A percentile compares a stretch with the other conserved stretches of the same genome.
Conservation (phyloP, 108 stramenopile species). For the Fragilaria radians region DNA sequence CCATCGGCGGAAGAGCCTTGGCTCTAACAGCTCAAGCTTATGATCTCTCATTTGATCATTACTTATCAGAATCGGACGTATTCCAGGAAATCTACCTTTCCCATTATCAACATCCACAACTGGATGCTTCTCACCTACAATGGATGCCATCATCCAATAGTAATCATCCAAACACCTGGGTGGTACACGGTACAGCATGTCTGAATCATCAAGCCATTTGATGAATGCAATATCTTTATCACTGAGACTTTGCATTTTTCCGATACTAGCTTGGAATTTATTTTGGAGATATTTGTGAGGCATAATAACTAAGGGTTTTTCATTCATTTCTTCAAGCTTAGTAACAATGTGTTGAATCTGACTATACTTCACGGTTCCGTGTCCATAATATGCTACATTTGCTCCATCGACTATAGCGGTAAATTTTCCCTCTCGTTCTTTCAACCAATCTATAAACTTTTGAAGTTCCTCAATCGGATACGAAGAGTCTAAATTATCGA, state of each 20-base stretch:
- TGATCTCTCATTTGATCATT: constrained; percentile 88
- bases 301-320: constrained; percentile 72
- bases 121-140: constrained; percentile 52
- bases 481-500: background rate
- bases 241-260: constrained; percentile 1
- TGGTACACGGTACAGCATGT: constrained; percentile 53
- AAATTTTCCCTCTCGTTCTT: constrained; percentile 55
- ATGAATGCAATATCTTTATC: constrained; percentile 6
- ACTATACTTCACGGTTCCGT: constrained; percentile 62
- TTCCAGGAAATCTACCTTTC: constrained; percentile 66
- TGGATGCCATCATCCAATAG: constrained; percentile 84
- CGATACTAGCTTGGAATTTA: constrained; percentile 18
- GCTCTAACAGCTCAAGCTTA: constrained; percentile 69
- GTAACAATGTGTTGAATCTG: constrained; percentile 66
- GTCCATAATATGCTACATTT: constrained; percentile 79
- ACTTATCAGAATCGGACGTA: constrained; percentile 67
- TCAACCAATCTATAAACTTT: constrained; percentile 60
- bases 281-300: constrained; percentile 61
- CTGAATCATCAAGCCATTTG: constrained; percentile 15
- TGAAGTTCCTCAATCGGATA: constrained; percentile 24
- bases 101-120: constrained; percentile 42
- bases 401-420: constrained; percentile 81
- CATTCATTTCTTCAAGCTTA: constrained; percentile 54
- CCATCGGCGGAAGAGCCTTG: constrained; percentile 76
- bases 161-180: constrained; percentile 68